Conservation (phyloP, 441 rosid genomes). For the Syzygium syzygioides region DNA sequence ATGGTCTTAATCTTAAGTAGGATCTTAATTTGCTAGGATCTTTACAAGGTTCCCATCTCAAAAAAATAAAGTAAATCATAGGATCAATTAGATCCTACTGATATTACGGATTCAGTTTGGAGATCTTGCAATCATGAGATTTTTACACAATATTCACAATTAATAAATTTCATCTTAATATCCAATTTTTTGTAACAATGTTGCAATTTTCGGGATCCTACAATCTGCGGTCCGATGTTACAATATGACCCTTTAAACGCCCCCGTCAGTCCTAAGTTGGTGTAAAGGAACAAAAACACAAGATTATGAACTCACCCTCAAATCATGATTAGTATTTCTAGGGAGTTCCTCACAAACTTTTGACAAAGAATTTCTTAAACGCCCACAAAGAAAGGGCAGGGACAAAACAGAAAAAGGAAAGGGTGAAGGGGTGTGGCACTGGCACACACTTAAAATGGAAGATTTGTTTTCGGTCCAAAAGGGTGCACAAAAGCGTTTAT, state of each 20-base stretch:
- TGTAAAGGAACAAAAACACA: neutral
- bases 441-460: neutral
- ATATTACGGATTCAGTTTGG: neutral
- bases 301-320: neutral
- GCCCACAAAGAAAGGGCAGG: neutral
- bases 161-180: neutral
- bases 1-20: neutral
- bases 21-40: neutral
- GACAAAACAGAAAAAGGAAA: neutral
- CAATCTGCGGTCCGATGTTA: neutral
- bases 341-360: neutral
- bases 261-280: neutral
- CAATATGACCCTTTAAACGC: neutral
- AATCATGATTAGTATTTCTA: neutral
- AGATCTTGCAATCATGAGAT: neutral
- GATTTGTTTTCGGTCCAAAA: neutral
- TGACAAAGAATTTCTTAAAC: neutral
- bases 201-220: neutral
- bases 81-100: neutral
- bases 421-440: neutral
- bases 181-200: fast-evolving
- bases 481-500: neutral
- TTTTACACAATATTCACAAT: neutral
- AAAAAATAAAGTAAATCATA: neutral
- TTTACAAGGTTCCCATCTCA: neutral